A percentile compares a stretch with the other conserved stretches of the same genome.
Conservation (phyloP, 192 early-diverging fungal species). For the Coemansia asiatica region DNA sequence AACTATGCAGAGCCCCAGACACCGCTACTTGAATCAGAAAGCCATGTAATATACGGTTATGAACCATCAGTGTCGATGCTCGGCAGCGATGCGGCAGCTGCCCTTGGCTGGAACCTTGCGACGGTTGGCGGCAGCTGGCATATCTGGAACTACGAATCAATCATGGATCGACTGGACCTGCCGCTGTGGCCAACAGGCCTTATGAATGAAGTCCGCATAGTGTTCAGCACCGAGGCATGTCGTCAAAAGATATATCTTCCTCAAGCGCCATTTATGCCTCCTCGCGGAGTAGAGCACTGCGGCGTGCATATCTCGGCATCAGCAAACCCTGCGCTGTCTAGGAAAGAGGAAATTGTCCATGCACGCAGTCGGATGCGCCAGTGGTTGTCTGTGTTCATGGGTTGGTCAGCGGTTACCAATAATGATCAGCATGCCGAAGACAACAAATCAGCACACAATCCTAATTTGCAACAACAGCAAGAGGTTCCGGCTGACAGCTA, state of each 20-base stretch:
- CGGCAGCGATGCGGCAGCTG: neutral
- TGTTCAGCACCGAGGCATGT: conserved; percentile 41
- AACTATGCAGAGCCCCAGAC: neutral
- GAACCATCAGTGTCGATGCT: neutral
- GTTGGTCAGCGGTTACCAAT: conserved; percentile 9
- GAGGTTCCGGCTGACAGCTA: neutral
- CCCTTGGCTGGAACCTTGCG: conserved; percentile 26
- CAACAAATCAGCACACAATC: neutral
- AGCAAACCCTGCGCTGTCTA: neutral
- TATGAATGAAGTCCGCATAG: conserved; percentile 35
- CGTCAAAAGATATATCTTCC: conserved; percentile 24
- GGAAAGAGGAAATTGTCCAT: neutral
- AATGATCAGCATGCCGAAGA: neutral
- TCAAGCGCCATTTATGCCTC: conserved; percentile 43
- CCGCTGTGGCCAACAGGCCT: conserved; percentile 35
- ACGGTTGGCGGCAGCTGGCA: conserved; percentile 42
- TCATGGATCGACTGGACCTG: conserved; percentile 34
- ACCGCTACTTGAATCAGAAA: conserved; percentile 19
- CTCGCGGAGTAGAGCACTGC: conserved; percentile 35
- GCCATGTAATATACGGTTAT: conserved; percentile 42
- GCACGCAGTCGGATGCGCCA: conserved; percentile 34
- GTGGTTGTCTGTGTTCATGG: conserved; percentile 44
- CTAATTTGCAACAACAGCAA: neutral
- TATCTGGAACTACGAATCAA: conserved; percentile 31
- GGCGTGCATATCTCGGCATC: conserved; percentile 38